Base-by-base conservation (phyloP, 2,329 filamentous ascomycete genomes). In the Trichoderma sp. region DNA sequence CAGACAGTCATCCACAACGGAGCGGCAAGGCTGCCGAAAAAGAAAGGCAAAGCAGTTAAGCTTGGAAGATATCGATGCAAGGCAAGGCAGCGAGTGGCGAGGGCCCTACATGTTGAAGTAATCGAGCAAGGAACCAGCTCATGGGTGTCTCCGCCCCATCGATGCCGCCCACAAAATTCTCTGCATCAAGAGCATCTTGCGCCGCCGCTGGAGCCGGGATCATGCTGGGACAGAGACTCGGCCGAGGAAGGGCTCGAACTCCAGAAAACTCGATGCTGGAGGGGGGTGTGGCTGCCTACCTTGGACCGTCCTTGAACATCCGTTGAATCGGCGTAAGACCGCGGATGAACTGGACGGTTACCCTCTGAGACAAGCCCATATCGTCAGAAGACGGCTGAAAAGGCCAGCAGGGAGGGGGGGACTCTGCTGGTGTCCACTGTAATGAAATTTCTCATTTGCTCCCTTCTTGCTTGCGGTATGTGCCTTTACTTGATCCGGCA, bases 401-500 rank as follows among this genome's bases (percentile, higher is more conserved):
- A 48, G 19, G 28, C 50, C 30, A 19, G 19, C 9, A 17, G 43
- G 47, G 26, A 51, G 45, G 30, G 39, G 21, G 45, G 21, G 10
- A 52, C 39, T 24, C 50, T 55, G 34, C 41, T 39, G 19, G 41
- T 63, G 50, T 39, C 50, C 59, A 44, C 59, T 28, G n/a, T 45
- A 43, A 51, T n/a, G 59, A 54, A 54, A 62, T 62, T 26, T 54
- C 59, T 39, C 28, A 60, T 51, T 60, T 60, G 57, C 57, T 51
- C 45, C 28, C n/a, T 39, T 12, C 45, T 34, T 21, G 34, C 58
- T 34, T 44, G 26, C 2, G 14, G n/a, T 52, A 12, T 21, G 39
- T 41, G 17, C 41, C 59, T 54, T 62, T 44, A 62, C 59, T 62
- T 19, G 39, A 44, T 62, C 39, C 48, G 59, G 59, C 48, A 54